These are phyloP conservation scores for Ilyonectria sp. DNA, from an alignment of 2,329 filamentous ascomycete species.

Conservation along the genomic window DNA sequence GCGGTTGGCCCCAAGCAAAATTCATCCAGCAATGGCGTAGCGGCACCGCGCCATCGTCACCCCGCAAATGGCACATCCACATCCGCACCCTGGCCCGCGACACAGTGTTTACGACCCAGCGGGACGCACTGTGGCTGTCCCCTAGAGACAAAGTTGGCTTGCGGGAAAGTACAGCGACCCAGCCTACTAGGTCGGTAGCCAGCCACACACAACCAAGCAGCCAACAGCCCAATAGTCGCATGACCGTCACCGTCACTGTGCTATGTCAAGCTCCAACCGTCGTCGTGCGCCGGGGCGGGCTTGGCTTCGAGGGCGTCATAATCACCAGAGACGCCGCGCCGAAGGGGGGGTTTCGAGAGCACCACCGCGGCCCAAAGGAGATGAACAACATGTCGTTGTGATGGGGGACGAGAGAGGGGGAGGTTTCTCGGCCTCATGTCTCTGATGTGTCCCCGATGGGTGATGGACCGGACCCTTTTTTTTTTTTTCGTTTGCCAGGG, in stretches of 20 bases:
- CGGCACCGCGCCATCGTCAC: conserved; percentile 5
- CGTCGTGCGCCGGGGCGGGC: neutral
- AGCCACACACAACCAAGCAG: neutral
- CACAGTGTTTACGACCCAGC: neutral
- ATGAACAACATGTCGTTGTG: no score
- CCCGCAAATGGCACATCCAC: conserved; percentile 16
- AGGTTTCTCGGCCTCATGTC: no score
- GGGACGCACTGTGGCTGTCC: neutral
- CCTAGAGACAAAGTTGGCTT: neutral
- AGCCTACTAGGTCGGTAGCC: neutral
- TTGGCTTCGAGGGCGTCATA: no score
- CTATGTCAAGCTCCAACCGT: conserved; percentile 6
- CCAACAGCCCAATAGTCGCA: neutral
- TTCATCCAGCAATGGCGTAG: conserved; percentile 25
- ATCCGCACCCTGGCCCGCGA: no score
- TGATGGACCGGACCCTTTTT: no score
- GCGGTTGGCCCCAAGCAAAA: conserved; percentile 10
- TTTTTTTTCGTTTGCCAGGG: no score
- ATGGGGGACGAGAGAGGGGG: no score
- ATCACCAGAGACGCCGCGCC: no score
- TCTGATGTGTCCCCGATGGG: no score
- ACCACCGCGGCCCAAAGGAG: no score
- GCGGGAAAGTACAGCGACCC: neutral
- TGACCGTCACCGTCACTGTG: neutral
- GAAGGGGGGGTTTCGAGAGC: no score